A percentile compares a stretch with the other conserved stretches of the same genome.
Conservation (phyloP, 2,329 filamentous ascomycete genomes). For the Colletotrichum spaethianum region DNA sequence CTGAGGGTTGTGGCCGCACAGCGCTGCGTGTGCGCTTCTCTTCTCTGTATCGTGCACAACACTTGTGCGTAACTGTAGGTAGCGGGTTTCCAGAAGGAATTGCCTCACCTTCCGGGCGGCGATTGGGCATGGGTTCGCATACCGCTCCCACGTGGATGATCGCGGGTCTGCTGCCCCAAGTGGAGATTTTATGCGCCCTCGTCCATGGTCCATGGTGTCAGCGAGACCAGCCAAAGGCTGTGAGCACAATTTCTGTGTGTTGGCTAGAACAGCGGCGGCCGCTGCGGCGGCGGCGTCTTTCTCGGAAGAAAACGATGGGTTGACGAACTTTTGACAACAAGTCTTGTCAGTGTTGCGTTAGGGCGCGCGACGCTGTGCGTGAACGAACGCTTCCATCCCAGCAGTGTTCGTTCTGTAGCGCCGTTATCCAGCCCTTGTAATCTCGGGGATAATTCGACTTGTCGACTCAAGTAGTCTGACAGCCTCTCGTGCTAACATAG, state of each 20-base stretch:
- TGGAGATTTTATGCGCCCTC: slow-evolving; percentile 32
- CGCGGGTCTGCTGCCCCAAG: slow-evolving; percentile 36
- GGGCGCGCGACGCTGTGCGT: slow-evolving; percentile 5
- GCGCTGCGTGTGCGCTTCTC: background rate
- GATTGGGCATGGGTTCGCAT: slow-evolving; percentile 37
- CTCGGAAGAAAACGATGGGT: slow-evolving; percentile 18
- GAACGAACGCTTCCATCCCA: slow-evolving; percentile 22
- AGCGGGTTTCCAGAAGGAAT: slow-evolving; percentile 38
- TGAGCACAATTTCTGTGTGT: background rate
- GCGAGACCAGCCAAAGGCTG: background rate
- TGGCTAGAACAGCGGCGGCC: slow-evolving; percentile 6
- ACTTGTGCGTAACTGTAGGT: background rate
- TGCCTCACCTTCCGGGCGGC: slow-evolving; percentile 26
- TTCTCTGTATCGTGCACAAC: background rate
- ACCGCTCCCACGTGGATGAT: slow-evolving; percentile 40
- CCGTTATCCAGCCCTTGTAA: slow-evolving; percentile 22
- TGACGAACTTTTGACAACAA: slow-evolving; percentile 31
- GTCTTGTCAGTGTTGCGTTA: slow-evolving; percentile 26
- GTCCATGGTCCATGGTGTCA: slow-evolving; percentile 30
- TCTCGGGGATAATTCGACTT: slow-evolving; percentile 41
- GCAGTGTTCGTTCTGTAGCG: slow-evolving; percentile 14
- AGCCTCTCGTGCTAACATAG: slow-evolving; percentile 7
- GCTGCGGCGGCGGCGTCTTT: slow-evolving; percentile 27
- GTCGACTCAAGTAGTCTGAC: slow-evolving; percentile 33
- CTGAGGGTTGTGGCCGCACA: background rate